These are phyloP conservation scores for Apiospora aurea DNA, from an alignment of 2,329 filamentous ascomycete genomes.

Conservation along the genomic window DNA sequence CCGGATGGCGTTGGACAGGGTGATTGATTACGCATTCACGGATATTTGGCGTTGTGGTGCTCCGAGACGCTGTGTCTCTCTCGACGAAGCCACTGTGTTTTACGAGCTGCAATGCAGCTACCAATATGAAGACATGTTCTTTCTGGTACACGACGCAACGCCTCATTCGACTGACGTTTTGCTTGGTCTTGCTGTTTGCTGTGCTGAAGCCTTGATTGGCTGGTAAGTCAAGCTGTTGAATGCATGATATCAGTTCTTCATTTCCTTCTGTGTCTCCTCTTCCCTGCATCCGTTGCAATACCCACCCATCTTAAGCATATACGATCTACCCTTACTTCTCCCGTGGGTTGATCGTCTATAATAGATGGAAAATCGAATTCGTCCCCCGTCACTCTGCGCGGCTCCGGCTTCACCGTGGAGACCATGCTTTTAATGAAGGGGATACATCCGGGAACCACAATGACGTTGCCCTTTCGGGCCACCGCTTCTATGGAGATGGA, in stretches of 20 bases:
- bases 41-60: constrained; percentile 1
- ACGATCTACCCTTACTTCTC: constrained; percentile 55
- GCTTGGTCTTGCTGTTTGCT: background rate
- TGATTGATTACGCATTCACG: background rate
- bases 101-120: background rate
- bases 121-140: constrained; percentile 24
- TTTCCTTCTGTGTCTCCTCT: background rate
- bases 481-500: background rate
- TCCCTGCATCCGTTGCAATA: background rate
- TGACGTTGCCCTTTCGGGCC: background rate
- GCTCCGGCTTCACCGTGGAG: constrained; percentile 57
- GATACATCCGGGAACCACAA: constrained; percentile 44
- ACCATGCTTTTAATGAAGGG: constrained; percentile 54
- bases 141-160: constrained; percentile 24
- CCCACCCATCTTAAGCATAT: constrained; percentile 60
- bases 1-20: constrained; percentile 2
- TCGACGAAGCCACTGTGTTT: background rate
- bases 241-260: background rate
- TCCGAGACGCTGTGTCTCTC: background rate
- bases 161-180: background rate
- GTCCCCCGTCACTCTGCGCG: constrained; percentile 60
- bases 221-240: background rate
- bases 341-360: constrained; percentile 63
- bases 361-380: constrained; percentile 57
- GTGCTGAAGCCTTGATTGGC: background rate